These are phyloP conservation scores for Pythium sp. DNA, from an alignment of 352 stramenopile genomes.

Conservation along the genomic window DNA sequence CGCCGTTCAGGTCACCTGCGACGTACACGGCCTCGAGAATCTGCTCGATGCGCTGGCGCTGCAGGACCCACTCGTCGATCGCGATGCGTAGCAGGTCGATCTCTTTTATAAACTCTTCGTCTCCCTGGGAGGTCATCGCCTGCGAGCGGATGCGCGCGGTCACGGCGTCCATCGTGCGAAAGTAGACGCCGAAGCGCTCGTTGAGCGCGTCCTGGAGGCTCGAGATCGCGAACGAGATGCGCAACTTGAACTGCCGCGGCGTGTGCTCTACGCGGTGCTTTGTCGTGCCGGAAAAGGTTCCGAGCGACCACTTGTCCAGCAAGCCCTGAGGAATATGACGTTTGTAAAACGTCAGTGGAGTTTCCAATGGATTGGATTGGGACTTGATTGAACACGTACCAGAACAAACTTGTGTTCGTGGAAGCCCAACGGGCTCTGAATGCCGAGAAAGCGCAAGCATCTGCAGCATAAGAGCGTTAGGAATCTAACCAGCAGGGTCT, in stretches of 20 bases:
- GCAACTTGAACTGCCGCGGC: conserved; percentile 61
- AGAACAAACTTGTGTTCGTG: conserved; percentile 80
- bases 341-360: not conserved
- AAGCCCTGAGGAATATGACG: conserved; percentile 25
- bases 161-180: conserved; percentile 47
- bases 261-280: conserved; percentile 56
- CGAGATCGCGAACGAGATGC: conserved; percentile 41
- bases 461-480: conserved; percentile 9
- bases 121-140: conserved; percentile 20
- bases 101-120: conserved; percentile 67
- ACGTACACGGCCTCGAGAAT: conserved; percentile 69
- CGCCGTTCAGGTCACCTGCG: conserved; percentile 62
- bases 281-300: conserved; percentile 46
- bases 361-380: not conserved
- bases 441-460: conserved; percentile 68
- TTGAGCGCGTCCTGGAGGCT: conserved; percentile 54
- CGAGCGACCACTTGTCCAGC: conserved; percentile 59
- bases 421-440: conserved; percentile 60
- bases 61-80: conserved; percentile 55
- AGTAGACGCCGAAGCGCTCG: conserved; percentile 67
- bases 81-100: conserved; percentile 54
- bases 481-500: not conserved
- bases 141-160: conserved; percentile 37
- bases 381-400: conserved; percentile 18
- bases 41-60: conserved; percentile 56